A percentile compares a stretch with the other conserved stretches of the same genome.
Evolutionary conservation across 805 yeast species (phyloP).

Genomic region (Candida nanaspora): DNA sequence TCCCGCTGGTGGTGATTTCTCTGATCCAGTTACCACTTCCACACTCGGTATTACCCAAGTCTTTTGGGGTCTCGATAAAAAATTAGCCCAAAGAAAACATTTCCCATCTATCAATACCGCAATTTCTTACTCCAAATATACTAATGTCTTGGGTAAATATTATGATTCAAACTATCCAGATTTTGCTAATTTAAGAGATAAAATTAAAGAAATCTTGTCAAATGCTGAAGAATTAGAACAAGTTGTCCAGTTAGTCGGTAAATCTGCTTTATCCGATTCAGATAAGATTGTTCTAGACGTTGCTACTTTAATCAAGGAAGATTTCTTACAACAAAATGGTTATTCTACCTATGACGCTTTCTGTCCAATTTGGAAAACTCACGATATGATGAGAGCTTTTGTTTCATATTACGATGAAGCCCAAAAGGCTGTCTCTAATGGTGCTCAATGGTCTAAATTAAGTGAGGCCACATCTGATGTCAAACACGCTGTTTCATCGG

Average conservation of each 20-base stretch:
- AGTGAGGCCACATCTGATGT: constrained; percentile 85
- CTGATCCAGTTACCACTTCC: constrained; percentile 98
- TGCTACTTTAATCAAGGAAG: constrained; percentile 87
- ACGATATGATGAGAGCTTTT: constrained; percentile 95
- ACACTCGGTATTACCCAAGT: constrained; percentile 99
- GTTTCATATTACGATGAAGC: constrained; percentile 93
- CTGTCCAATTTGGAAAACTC: constrained; percentile 99
- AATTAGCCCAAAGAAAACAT: constrained; percentile 98
- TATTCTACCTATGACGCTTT: constrained; percentile 96
- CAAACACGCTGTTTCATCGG: constrained; percentile 87
- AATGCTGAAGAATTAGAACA: constrained; percentile 98
- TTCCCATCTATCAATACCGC: constrained; percentile 98
- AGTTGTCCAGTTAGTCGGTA: constrained; percentile 98
- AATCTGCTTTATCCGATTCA: constrained; percentile 92
- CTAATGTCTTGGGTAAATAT: constrained; percentile 75
- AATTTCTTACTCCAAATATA: constrained; percentile 94
- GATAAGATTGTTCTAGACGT: constrained; percentile 97
- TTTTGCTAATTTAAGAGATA: constrained; percentile 83
- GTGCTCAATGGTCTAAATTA: constrained; percentile 91
- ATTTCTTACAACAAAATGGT: constrained; percentile 98
- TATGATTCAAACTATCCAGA: constrained; percentile 86
- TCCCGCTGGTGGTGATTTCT: constrained; percentile 99
- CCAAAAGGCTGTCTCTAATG: constrained; percentile 90
- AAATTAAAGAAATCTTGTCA: constrained; percentile 88
- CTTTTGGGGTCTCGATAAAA: constrained; percentile 99